phyloP scores from a whole-genome alignment of 1,139 yeast genomes.

The Blastobotrys malaysiensis region DNA sequence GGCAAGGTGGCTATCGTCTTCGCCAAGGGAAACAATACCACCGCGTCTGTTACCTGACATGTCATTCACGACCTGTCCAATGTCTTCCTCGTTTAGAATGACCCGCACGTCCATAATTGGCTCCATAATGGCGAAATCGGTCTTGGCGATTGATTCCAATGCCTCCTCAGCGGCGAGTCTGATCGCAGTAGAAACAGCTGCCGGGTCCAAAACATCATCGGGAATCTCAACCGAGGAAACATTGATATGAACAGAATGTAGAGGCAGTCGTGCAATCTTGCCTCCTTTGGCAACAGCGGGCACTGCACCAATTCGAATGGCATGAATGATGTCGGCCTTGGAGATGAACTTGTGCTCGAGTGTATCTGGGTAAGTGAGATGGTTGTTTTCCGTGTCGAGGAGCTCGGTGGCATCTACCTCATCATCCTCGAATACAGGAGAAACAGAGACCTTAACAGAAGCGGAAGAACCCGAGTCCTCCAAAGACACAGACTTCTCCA shows the following conservation, averaged over 20 bases:
- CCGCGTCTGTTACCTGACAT: constrained; percentile 67
- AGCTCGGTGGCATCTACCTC: constrained; percentile 29
- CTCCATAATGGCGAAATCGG: constrained; percentile 57
- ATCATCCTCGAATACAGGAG: constrained; percentile 45
- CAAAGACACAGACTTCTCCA: constrained; percentile 26
- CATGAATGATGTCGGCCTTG: constrained; percentile 26
- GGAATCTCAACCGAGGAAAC: constrained; percentile 52
- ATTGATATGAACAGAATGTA: constrained; percentile 56
- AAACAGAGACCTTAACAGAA: constrained; percentile 42
- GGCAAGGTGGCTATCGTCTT: constrained; percentile 29
- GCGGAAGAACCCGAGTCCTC: constrained; percentile 20
- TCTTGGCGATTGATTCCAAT: constrained; percentile 26
- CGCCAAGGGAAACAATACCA: constrained; percentile 45
- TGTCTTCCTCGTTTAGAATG: constrained; percentile 58
- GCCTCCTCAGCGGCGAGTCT: constrained; percentile 43
- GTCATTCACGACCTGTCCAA: constrained; percentile 85
- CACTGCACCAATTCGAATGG: constrained; percentile 38
- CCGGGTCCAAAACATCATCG: constrained; percentile 42
- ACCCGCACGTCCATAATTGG: constrained; percentile 83
- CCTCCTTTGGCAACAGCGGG: constrained; percentile 83
- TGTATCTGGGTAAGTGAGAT: constrained; percentile 36
- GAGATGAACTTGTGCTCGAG: constrained; percentile 29
- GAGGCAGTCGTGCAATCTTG: constrained; percentile 52
- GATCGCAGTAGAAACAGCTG: constrained; percentile 41
- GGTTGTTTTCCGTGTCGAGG: constrained; percentile 35